Evolutionary conservation across 352 stramenopile genomes (phyloP), one percentile per base, ranked within the genome.

Genomic region (Phytophthora vignae): DNA sequence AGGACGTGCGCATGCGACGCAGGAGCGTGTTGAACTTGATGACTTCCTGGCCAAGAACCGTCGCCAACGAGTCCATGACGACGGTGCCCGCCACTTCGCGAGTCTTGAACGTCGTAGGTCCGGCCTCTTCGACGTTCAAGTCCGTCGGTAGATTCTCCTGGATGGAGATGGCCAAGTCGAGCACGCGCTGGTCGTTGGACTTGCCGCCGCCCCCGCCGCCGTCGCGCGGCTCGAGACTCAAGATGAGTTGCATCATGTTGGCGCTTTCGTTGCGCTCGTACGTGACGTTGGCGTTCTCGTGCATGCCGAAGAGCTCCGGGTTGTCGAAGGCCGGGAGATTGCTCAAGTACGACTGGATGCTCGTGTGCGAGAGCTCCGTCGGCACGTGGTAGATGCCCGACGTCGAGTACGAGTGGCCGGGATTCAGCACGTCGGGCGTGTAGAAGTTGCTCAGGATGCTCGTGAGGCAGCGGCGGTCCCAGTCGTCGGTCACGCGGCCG

Each of bases 221-320:
- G 33, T 97, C 86, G 0, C 94, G 86, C 1, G 95, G 95, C 77
- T 98, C 94, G 2, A 99, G 83, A 56, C 78, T 91, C 12, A 98
- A 64, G 36, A 98, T 94, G 42, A 97, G 90, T 4, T 87, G 75
- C 58, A 97, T 90, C 78, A 99, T 97, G 29, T 83, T 88, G 29
- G 84, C 71, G 36, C 88, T 97, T 72, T 98, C 95, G 60, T 96
- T 95, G 58, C 88, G 88, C 55, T 98, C 96, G 74, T 97, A 99
- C 9, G 94, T 98, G 22, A 96, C 88, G 73, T 98, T 98, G 29
- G 96, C 96, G 68, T 99, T 99, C 74, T 98, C 92, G 76, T 99
- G 95, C 96, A 99, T 98, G 10, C 96, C 96, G 73, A 99, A 99
- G 29, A 98, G 90, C 77, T 98, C 94, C 0, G 96, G 95, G 57